Evolutionary conservation across 2,329 filamentous ascomycete genomes (phyloP), one percentile per base, ranked within the genome.

Genomic region (Rhinocladiella mackenziei): DNA sequence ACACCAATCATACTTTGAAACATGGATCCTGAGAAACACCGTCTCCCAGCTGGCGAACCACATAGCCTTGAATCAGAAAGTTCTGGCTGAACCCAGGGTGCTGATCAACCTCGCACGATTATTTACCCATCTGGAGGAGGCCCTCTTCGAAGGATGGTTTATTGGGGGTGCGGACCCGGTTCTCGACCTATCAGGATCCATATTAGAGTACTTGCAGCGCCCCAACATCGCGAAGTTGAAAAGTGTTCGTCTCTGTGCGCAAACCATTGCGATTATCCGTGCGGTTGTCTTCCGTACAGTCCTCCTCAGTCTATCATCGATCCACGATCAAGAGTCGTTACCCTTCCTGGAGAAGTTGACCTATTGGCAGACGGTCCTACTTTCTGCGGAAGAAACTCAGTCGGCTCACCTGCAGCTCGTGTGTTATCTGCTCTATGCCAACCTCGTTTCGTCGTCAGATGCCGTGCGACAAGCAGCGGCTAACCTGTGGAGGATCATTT

Each of bases 71-170:
- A 78, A 89, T 52, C 80, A 86, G 57, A 80, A 82, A 43, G 68
- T 83, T 0, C 72, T 97, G 1, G 78, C 80, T 43, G 89, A 97
- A 60, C 86, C 92, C 1, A 81, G 84, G 48, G 78, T 94, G 1
- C 71, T 98, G 37, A 91, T 84, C 3, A 98, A 98, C 55, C 73
- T 98, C 59, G 83, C 85, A 1, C 80, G 89, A 9, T 84, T 96
- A 51, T 80, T 83, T 22, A 71, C 78, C 2, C 87, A 97, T 60
- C 77, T 97, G 62, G 80, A 84, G 0, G 92, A 98, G 62, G 86
- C 88, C 4, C 83, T 95, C 9, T 96, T 92, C 55, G 92, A 97
- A 65, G 92, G 92, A 11, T 96, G 89, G 87, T 97, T 97, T 60
- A 78, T 96, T 51, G 84, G 92, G 54, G 91, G 91, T 1, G 86